phyloP scores from a whole-genome alignment of 2,329 filamentous ascomycete species.

The Fonsecaea erecta region DNA sequence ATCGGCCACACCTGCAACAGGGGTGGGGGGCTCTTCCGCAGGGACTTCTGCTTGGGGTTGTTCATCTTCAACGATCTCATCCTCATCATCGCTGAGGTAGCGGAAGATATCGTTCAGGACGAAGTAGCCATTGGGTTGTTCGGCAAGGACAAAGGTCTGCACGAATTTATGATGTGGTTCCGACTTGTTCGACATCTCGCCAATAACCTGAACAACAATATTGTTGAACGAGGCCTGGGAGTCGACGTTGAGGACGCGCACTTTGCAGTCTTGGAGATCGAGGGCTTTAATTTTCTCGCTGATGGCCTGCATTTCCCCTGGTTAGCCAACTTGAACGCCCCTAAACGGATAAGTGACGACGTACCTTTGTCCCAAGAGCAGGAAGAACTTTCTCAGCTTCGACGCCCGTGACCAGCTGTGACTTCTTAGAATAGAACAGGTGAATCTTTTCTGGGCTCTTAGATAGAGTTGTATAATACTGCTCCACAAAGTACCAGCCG shows the following conservation, averaged over 20 bases:
- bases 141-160: slow-evolving; percentile 95
- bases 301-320: slow-evolving; percentile 67
- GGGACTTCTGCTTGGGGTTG: slow-evolving; percentile 39
- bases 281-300: slow-evolving; percentile 92
- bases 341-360: slow-evolving; percentile 40
- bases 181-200: slow-evolving; percentile 93
- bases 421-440: slow-evolving; percentile 95
- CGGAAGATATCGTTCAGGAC: slow-evolving; percentile 98
- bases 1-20: slow-evolving; percentile 50
- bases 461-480: slow-evolving; percentile 98
- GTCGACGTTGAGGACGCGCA: slow-evolving; percentile 96
- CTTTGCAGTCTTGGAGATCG: slow-evolving; percentile 96
- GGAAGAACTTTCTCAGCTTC: slow-evolving; percentile 89
- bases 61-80: slow-evolving; percentile 57
- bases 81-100: slow-evolving; percentile 82
- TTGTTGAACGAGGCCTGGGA: slow-evolving; percentile 89
- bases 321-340: slow-evolving; percentile 10
- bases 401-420: slow-evolving; percentile 88
- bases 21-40: slow-evolving; percentile 39
- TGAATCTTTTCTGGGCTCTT: slow-evolving; percentile 91
- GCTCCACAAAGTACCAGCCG: slow-evolving; percentile 99
- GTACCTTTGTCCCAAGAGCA: slow-evolving; percentile 83
- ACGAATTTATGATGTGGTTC: slow-evolving; percentile 93
- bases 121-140: slow-evolving; percentile 96
- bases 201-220: slow-evolving; percentile 97